phyloP scores from a whole-genome alignment of 768 basidiomycete species.

The Suillus variegatus region DNA sequence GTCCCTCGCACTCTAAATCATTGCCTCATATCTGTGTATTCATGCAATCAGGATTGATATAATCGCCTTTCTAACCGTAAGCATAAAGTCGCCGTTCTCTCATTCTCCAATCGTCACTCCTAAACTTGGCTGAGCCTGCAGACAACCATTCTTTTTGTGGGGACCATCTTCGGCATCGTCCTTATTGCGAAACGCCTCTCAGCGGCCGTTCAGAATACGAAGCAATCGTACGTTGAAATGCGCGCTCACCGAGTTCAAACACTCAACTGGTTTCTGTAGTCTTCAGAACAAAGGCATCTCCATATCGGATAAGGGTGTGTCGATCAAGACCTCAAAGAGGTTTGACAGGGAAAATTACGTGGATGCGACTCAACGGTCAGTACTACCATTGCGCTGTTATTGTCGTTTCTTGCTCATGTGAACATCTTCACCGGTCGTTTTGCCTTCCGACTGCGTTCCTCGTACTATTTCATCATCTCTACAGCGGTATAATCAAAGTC shows the following conservation, averaged over 20 bases:
- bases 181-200: constrained; percentile 40
- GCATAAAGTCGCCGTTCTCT: constrained; percentile 10
- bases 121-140: constrained; percentile 21
- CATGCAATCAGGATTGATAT: constrained; percentile 40
- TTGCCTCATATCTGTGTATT: background rate
- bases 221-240: constrained; percentile 49
- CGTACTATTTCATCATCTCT: background rate
- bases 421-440: background rate
- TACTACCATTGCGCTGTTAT: background rate
- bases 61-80: constrained; percentile 41
- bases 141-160: constrained; percentile 52
- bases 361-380: constrained; percentile 73
- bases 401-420: background rate
- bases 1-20: background rate
- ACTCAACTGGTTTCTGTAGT: constrained; percentile 31
- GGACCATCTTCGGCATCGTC: constrained; percentile 44
- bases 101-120: background rate
- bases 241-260: background rate
- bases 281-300: constrained; percentile 58
- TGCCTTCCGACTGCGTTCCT: background rate
- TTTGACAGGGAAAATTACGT: constrained; percentile 66
- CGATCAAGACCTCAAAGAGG: constrained; percentile 61
- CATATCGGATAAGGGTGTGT: constrained; percentile 60
- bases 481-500: constrained; percentile 56
- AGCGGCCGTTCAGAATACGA: constrained; percentile 47